Evolutionary conservation across 2,329 filamentous ascomycete genomes (phyloP), one percentile per base, ranked within the genome.

Genomic region (Botryotinia narcissicola): DNA sequence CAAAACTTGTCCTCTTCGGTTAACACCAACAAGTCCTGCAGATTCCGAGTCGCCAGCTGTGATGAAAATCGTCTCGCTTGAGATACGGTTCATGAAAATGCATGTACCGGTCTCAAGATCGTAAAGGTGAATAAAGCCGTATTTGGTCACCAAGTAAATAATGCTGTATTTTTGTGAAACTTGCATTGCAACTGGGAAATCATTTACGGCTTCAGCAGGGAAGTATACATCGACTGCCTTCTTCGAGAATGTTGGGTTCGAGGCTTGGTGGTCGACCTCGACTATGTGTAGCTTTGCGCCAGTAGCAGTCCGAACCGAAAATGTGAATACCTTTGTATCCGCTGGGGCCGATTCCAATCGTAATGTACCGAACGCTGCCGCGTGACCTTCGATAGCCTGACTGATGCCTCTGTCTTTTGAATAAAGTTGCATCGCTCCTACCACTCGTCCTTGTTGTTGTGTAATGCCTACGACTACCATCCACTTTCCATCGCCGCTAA

Each of bases 21-120:
- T 99, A 82, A 99, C 95, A 78, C 94, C 94, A 71, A 99, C 89
- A 59, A 99, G 92, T 79, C 97, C 97, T 63, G 92, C 90, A 29
- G 94, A 97, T 35, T 94, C 91, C 72, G 89, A 88, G 82, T 99
- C 96, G 51, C 91, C 86, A 64, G 93, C 92, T 32, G 95, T 98
- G 40, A 95, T 97, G 85, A 99, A 99, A 82, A 99, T 98, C 40
- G 96, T 99, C 82, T 99, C 96, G 86, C 94, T 97, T 48, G 96
- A 99, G 80, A 99, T 99, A 79, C 97, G 92, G 87, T 99, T 99
- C 94, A 99, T 97, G 89, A 98, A 99, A 82, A 99, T 96, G 82
- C 94, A 97, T 20, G 92, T 93, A 74, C 93, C 97, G 12, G 93
- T 96, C 86, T 99, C 97, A 73, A 99, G 90, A 81, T 99, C 97